Evolutionary conservation across 1,284 basidiomycete genomes (phyloP), one percentile per base, ranked within the genome.

Genomic region (Heliocybe sulcata): DNA sequence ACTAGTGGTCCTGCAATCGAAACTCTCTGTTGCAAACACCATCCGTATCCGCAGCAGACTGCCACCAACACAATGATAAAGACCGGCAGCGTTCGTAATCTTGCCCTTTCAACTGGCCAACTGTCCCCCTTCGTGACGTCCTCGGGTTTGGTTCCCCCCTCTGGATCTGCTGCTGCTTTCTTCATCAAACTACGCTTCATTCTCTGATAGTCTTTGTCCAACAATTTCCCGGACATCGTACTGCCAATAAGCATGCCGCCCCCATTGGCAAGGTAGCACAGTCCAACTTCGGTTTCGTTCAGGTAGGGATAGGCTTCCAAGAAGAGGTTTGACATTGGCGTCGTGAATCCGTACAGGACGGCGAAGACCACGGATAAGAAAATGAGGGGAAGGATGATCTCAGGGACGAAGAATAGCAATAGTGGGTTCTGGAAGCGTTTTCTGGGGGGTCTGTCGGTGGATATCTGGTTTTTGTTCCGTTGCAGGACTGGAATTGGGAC

Each of bases 251-350:
- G 57, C 71, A 79, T 78, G 2, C 83, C 84, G 20, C 77, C 77
- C 2, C 87, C 89, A 55, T 85, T 75, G 0, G 80, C 73, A 47
- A 92, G 70, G 69, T 82, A 92, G 64, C 85, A 90, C 8, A 91
- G 66, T 0, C 89, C 89, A 31, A 85, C 74, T 10, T 81, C 75
- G 0, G 81, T 84, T 59, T 87, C 77, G 53, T 67, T 77, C 45
- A 90, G 72, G 64, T 72, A 82, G 0, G 84, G 78, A 60, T 90
- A 91, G 1, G 74, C 69, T 3, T 65, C 60, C 45, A 72, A 65
- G 65, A 90, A 88, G 0, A 87, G 69, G 0, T 80, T 77, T 6
- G 88, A 85, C 35, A 88, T 77, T 1, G 83, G 81, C 0, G 87
- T 76, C 1, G 76, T 77, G 45, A 90, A 77, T 26, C 80, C 80